Evolutionary conservation across 768 basidiomycete genomes (phyloP), one percentile per base, ranked within the genome.

Genomic region (Trametes elegans): DNA sequence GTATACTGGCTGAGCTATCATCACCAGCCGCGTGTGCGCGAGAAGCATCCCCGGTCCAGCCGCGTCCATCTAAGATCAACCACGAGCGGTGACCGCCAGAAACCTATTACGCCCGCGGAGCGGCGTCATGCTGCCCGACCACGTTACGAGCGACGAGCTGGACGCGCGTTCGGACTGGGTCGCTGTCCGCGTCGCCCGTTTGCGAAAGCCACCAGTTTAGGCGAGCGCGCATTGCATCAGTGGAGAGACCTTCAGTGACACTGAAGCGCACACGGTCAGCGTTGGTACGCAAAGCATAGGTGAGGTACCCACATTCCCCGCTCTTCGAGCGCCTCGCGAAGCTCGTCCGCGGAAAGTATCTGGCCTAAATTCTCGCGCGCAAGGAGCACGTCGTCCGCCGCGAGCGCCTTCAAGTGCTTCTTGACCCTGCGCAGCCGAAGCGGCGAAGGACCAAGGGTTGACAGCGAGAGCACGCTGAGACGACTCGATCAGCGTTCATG

Each of bases 251-350:
- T 9, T 72, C 71, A 9, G 76, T 74, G 23, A 76, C 64, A 21
- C 75, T 78, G 51, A 27, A 7, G 49, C 11, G 13, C 3, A n/a
- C 39, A 24, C 10, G 9, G 45, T 31, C 1, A 35, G 21, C 16
- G 21, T 6, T 1, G 19, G 41, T 27, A 14, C 6, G 21, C 28
- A 5, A 29, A 19, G 28, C 47, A 27, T 26, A 42, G 31, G 14
- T 24, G 2, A 2, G 23, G 14, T 16, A 76, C 88, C 66, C 66
- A 92, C 90, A 91, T 76, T 63, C 87, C 91, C 55, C 91, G 84
- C 67, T 91, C 90, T 55, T 79, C 74, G 13, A 93, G 74, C 3
- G 88, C 85, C 51, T 88, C 80, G 26, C 76, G 72, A 6, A 91
- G 71, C 59, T 86, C 87, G 3, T 73, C 72, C 18, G 72, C 65